A percentile compares a stretch with the other conserved stretches of the same genome.
phyloP scores from a whole-genome alignment of 2,329 filamentous ascomycete genomes.

The Colletotrichum sp. region DNA sequence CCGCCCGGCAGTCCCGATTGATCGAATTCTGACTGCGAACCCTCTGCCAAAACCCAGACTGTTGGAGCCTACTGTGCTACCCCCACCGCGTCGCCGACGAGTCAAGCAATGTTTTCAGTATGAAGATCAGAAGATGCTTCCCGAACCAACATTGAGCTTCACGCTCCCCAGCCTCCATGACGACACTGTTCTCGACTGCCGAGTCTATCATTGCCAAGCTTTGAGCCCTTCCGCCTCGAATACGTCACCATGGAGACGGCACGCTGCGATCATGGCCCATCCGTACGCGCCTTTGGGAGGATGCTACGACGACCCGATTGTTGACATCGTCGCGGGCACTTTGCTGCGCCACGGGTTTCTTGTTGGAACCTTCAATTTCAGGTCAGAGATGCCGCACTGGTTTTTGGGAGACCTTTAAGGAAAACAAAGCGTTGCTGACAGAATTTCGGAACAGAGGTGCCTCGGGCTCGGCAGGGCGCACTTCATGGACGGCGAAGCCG shows the following conservation, averaged over 20 bases:
- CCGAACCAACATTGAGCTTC: slow-evolving; percentile 67
- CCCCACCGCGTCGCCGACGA: background rate
- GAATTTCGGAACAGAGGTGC: slow-evolving; percentile 66
- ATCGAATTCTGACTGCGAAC: background rate
- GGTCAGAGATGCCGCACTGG: slow-evolving; percentile 53
- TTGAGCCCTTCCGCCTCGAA: slow-evolving; percentile 35
- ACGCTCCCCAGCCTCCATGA: slow-evolving; percentile 87
- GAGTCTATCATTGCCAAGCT: slow-evolving; percentile 75
- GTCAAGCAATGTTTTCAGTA: slow-evolving; percentile 14
- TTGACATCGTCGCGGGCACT: slow-evolving; percentile 67
- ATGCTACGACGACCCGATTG: slow-evolving; percentile 80
- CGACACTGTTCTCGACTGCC: slow-evolving; percentile 75
- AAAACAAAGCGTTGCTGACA: background rate
- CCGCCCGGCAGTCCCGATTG: background rate
- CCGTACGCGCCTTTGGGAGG: slow-evolving; percentile 91
- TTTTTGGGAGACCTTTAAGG: background rate
- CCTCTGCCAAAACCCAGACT: background rate
- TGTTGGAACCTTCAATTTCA: slow-evolving; percentile 91
- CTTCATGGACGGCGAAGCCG: slow-evolving; percentile 84
- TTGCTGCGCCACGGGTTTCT: slow-evolving; percentile 75
- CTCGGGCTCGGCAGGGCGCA: slow-evolving; percentile 73
- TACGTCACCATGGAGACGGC: slow-evolving; percentile 46
- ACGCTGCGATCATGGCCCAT: slow-evolving; percentile 77
- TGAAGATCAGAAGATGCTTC: slow-evolving; percentile 49
- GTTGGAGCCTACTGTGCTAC: background rate